These are phyloP conservation scores for Candida bentonensis DNA, from an alignment of 805 yeast species.

Conservation along the genomic window DNA sequence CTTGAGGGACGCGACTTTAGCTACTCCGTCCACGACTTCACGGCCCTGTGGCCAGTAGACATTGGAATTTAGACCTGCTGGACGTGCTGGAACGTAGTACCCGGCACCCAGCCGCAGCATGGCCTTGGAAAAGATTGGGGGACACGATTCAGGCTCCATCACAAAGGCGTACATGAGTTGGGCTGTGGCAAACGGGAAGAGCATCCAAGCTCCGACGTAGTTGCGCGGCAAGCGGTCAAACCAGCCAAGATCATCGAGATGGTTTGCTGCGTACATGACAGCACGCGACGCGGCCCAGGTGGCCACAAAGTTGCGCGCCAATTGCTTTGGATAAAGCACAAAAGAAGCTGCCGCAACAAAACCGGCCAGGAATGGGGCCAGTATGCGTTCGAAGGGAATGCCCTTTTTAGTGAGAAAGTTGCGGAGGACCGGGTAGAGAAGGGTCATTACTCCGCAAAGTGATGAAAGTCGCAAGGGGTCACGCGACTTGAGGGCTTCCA, in stretches of 20 bases:
- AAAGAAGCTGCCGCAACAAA: slow-evolving; percentile 16
- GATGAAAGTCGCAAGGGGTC: neutral
- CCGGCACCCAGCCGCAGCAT: slow-evolving; percentile 17
- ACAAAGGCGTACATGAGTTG: slow-evolving; percentile 25
- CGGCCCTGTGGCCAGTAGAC: slow-evolving; percentile 21
- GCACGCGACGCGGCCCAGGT: slow-evolving; percentile 17
- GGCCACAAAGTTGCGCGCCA: slow-evolving; percentile 14
- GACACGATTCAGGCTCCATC: slow-evolving; percentile 22
- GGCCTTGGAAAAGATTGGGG: slow-evolving; percentile 18
- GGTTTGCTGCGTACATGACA: slow-evolving; percentile 18
- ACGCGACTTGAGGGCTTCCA: neutral
- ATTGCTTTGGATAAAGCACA: slow-evolving; percentile 13
- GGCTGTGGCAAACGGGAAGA: slow-evolving; percentile 26
- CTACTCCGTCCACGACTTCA: slow-evolving; percentile 19
- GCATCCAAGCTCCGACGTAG: slow-evolving; percentile 25
- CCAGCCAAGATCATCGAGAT: slow-evolving; percentile 21
- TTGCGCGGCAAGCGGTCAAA: slow-evolving; percentile 20
- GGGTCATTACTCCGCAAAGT: neutral
- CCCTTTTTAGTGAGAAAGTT: neutral
- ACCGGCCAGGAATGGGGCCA: slow-evolving; percentile 10
- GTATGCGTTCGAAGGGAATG: slow-evolving; percentile 2
- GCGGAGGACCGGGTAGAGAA: neutral
- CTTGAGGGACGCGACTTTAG: slow-evolving; percentile 16
- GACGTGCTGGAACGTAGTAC: slow-evolving; percentile 18
- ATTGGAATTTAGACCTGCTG: slow-evolving; percentile 17